Conservation (phyloP, 2,329 filamentous ascomycete species). For the Trichoderma koningiopsis region DNA sequence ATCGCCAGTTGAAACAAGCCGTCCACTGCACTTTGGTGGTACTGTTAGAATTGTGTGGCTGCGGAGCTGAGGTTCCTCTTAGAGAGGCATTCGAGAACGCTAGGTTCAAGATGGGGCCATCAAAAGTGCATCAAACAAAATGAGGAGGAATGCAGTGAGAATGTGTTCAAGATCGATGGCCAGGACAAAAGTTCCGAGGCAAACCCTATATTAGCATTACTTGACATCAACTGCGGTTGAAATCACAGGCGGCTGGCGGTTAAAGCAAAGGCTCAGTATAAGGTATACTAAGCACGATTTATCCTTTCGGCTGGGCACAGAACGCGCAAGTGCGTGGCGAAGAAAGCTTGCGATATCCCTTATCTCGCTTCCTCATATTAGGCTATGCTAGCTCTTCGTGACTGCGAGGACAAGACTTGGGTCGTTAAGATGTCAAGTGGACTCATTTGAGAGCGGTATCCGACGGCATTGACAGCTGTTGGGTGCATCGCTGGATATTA, state of each 20-base stretch:
- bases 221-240: neutral
- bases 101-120: neutral
- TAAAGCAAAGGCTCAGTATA: neutral
- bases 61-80: neutral
- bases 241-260: neutral
- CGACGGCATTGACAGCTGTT: neutral
- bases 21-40: neutral
- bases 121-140: neutral
- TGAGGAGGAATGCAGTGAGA: too few species aligned
- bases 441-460: neutral
- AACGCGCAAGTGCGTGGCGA: neutral
- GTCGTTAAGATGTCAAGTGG: neutral
- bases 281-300: neutral
- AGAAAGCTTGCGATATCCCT: neutral
- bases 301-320: neutral
- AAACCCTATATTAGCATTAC: neutral
- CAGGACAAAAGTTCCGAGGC: neutral
- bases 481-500: neutral
- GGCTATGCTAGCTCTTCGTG: neutral
- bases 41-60: neutral
- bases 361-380: neutral
- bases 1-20: conserved; percentile 11
- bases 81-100: neutral
- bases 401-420: neutral
- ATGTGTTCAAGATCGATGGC: neutral